phyloP scores from a whole-genome alignment of 129 eudicot genomes.

The Flaveria brownii region DNA sequence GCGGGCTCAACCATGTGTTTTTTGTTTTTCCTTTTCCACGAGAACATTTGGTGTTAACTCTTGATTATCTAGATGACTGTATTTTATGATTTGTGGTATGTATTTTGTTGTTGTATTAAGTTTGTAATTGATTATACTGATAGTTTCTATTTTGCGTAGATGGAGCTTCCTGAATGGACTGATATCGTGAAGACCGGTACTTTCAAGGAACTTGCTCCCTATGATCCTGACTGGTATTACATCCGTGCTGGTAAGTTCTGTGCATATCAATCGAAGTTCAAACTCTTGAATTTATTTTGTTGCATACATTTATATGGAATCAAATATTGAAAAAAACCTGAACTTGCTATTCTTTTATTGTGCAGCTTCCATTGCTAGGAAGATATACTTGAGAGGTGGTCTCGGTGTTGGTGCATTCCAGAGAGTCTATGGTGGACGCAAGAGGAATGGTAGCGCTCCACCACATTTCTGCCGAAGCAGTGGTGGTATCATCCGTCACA shows the following conservation, averaged over 20 bases:
- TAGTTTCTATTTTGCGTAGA: constrained; percentile 20
- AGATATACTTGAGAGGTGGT: constrained; percentile 69
- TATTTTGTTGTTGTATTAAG: not conserved
- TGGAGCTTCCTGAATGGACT: constrained; percentile 70
- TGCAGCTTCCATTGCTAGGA: constrained; percentile 75
- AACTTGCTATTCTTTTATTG: not conserved
- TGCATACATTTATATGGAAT: not conserved
- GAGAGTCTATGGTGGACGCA: constrained; percentile 78
- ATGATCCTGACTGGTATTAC: constrained; percentile 78
- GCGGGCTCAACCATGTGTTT: no score
- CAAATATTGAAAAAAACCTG: not conserved
- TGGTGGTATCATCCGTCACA: constrained; percentile 71
- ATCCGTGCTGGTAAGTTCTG: constrained; percentile 62
- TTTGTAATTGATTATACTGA: not conserved
- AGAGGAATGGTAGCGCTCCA: constrained; percentile 80
- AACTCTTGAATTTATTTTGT: not conserved
- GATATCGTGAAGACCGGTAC: constrained; percentile 65
- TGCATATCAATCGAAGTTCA: not conserved
- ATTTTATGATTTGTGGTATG: not conserved
- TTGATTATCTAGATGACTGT: no score
- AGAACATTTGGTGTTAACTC: no score
- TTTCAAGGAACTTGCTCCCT: constrained; percentile 78
- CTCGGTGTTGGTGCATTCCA: constrained; percentile 76
- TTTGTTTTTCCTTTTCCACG: no score
- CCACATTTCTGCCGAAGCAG: constrained; percentile 75